Conservation (phyloP, 257 asterid genomes). For the Ligustrum vulgare region DNA sequence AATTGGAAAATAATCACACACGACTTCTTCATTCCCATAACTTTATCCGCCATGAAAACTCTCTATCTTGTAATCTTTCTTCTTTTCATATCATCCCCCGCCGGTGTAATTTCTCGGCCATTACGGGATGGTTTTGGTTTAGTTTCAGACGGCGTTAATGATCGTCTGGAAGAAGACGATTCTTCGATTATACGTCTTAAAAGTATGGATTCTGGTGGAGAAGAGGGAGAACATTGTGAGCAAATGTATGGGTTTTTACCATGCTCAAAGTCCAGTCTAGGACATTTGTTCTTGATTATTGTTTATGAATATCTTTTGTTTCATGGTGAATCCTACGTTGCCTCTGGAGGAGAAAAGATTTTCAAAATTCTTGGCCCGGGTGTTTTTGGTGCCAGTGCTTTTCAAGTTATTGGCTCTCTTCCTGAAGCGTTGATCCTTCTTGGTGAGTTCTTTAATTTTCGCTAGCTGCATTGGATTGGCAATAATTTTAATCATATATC, state of each 20-base stretch:
- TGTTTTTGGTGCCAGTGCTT: conserved; percentile 58
- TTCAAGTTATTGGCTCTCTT: conserved; percentile 54
- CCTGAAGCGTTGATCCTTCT: conserved; percentile 60
- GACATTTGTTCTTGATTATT: conserved; percentile 51
- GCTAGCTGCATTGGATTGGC: too few relatives aligned
- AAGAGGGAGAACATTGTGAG: conserved; percentile 22
- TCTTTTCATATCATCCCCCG: background rate
- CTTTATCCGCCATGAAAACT: conserved; percentile 12
- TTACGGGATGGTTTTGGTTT: background rate
- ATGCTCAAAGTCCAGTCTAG: conserved; percentile 39
- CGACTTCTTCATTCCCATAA: too few relatives aligned
- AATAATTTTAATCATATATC: too few relatives aligned
- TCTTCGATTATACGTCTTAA: conserved; percentile 11
- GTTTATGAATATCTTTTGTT: conserved; percentile 52
- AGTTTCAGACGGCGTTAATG: conserved; percentile 18
- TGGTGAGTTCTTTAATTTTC: conserved; percentile 25
- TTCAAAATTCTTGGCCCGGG: conserved; percentile 71
- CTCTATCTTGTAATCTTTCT: background rate
- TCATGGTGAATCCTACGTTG: conserved; percentile 55
- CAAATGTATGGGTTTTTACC: conserved; percentile 61
- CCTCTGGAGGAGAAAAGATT: conserved; percentile 47
- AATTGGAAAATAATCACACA: too few relatives aligned
- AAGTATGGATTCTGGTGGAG: background rate
- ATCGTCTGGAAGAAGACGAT: background rate
- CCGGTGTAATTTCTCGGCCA: conserved; percentile 3